Conservation (phyloP, 78 protist genomes). For the Bigelowiella natans region DNA sequence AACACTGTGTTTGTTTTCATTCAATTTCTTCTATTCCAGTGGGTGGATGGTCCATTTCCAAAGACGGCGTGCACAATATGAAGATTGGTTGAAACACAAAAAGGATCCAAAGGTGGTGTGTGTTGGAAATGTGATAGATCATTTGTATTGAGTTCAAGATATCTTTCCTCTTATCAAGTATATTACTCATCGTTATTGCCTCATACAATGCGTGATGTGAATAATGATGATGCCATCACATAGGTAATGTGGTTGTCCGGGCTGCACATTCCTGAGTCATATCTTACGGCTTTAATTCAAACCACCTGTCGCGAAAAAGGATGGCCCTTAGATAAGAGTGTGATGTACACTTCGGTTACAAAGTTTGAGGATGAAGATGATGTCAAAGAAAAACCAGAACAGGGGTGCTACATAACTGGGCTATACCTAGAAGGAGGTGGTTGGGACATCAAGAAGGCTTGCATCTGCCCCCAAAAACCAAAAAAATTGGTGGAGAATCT, state of each 20-base stretch:
- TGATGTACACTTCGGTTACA: slow-evolving; percentile 60
- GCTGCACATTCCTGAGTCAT: slow-evolving; percentile 78
- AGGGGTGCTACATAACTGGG: slow-evolving; percentile 70
- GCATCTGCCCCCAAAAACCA: slow-evolving; percentile 51
- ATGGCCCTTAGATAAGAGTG: slow-evolving; percentile 81
- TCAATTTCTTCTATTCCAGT: neutral
- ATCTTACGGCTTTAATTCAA: slow-evolving; percentile 77
- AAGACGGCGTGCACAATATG: slow-evolving; percentile 53
- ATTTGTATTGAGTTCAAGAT: no score
- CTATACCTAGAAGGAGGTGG: slow-evolving; percentile 75
- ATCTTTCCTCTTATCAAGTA: no score
- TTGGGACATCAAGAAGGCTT: slow-evolving; percentile 49
- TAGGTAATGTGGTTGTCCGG: slow-evolving; percentile 81
- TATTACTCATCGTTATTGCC: no score
- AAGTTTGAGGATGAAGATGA: neutral
- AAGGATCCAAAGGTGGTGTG: slow-evolving; percentile 65
- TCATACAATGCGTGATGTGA: no score
- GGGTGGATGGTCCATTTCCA: slow-evolving; percentile 65
- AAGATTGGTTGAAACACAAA: slow-evolving; percentile 37
- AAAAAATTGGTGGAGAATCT: slow-evolving; percentile 55
- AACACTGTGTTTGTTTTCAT: no score
- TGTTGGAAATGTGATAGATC: no score
- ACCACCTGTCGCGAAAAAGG: slow-evolving; percentile 63
- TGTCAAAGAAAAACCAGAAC: slow-evolving; percentile 15
- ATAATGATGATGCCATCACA: no score